phyloP scores from a whole-genome alignment of 2,329 filamentous ascomycete genomes.

The Parasarocladium wereldwijsianum region DNA sequence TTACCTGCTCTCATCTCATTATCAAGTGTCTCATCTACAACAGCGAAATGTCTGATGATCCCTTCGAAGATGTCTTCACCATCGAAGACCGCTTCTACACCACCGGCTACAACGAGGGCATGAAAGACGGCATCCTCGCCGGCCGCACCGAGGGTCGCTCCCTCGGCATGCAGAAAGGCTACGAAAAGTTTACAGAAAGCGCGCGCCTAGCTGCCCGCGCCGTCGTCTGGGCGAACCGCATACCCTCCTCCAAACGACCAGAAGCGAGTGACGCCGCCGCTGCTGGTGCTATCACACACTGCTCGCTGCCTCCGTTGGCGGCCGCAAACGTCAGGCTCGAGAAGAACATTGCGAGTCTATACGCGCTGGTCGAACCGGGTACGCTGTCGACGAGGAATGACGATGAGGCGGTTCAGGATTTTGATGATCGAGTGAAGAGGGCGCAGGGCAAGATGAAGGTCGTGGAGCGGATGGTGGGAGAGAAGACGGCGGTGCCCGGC shows the following conservation, averaged over 20 bases:
- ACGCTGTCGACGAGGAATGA: slow-evolving; percentile 69
- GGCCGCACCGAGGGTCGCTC: slow-evolving; percentile 79
- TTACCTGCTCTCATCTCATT: too few species aligned
- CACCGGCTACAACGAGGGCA: slow-evolving; percentile 65
- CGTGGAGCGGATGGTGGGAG: slow-evolving; percentile 53
- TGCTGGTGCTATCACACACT: not conserved
- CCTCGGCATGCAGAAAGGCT: slow-evolving; percentile 84
- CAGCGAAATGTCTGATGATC: slow-evolving; percentile 28
- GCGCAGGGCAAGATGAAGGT: slow-evolving; percentile 76
- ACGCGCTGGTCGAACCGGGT: slow-evolving; percentile 63
- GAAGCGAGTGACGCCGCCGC: too few species aligned
- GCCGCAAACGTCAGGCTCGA: slow-evolving; percentile 47
- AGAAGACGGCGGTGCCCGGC: slow-evolving; percentile 3
- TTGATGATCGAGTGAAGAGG: slow-evolving; percentile 76
- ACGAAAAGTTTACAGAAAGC: slow-evolving; percentile 77
- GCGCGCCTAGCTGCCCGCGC: slow-evolving; percentile 67
- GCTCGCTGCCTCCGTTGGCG: slow-evolving; percentile 26
- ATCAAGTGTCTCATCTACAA: too few species aligned
- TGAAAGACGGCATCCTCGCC: slow-evolving; percentile 58
- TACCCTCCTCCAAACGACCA: slow-evolving; percentile 28
- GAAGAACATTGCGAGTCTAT: slow-evolving; percentile 63
- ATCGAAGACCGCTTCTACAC: slow-evolving; percentile 61
- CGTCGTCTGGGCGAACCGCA: slow-evolving; percentile 68
- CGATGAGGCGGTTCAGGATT: slow-evolving; percentile 80
- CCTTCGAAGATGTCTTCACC: slow-evolving; percentile 42